Conservation (phyloP, 2,329 filamentous ascomycete species). For the Cladosporium sp. region DNA sequence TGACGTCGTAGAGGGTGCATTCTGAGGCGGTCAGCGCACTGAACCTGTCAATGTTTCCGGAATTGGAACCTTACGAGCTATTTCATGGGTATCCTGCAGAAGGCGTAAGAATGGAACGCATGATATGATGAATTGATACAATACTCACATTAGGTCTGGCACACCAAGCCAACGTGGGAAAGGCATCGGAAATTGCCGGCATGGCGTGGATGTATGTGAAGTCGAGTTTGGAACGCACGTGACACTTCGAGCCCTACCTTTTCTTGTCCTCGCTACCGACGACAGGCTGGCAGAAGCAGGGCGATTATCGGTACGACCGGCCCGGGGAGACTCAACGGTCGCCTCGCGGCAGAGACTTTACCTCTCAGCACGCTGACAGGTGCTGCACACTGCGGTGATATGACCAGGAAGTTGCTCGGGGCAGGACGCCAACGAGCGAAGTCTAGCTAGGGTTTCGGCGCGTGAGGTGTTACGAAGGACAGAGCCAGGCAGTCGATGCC, state of each 20-base stretch:
- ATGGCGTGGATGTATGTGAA: conserved; percentile 1
- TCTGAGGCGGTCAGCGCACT: conserved; percentile 1
- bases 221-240: conserved; percentile 2
- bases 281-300: not conserved
- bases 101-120: conserved; percentile 2
- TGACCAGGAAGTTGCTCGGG: conserved; percentile 4
- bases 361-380: not conserved
- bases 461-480: too few species aligned
- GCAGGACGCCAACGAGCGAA: too few species aligned
- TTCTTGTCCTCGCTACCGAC: not conserved
- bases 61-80: conserved; percentile 7
- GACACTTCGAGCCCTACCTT: not conserved
- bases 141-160: conserved; percentile 8
- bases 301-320: not conserved
- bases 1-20: conserved; percentile 61
- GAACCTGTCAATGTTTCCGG: too few species aligned
- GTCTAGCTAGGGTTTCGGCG: too few species aligned
- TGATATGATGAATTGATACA: too few species aligned
- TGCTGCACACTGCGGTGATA: not conserved
- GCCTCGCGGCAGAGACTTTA: not conserved
- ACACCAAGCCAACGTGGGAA: conserved; percentile 2
- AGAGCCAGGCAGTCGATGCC: not conserved
- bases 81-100: not conserved
- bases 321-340: not conserved
- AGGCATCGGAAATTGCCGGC: conserved; percentile 5